A percentile compares a stretch with the other conserved stretches of the same genome.
Evolutionary conservation across 2,329 filamentous ascomycete genomes (phyloP).

Genomic region (Alternaria consortialis): DNA sequence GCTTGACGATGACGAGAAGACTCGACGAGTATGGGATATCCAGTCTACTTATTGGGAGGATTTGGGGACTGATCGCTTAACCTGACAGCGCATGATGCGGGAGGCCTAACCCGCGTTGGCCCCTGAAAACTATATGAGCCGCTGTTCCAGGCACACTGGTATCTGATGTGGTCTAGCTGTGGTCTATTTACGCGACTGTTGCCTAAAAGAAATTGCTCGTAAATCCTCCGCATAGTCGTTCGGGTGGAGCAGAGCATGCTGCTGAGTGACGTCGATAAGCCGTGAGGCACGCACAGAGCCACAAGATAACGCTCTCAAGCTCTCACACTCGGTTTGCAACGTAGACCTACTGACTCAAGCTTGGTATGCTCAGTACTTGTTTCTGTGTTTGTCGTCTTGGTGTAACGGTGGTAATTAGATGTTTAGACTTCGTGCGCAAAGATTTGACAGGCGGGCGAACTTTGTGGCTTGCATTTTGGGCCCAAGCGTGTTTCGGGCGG

Average conservation of each 20-base stretch:
- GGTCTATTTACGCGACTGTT: not conserved
- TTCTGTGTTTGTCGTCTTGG: not conserved
- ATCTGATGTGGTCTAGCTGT: slow-evolving; percentile 5
- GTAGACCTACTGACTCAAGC: too few relatives aligned
- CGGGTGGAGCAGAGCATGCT: not conserved
- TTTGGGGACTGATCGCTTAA: slow-evolving; percentile 3
- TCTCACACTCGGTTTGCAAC: not conserved
- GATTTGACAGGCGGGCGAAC: not conserved
- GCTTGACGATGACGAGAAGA: not conserved
- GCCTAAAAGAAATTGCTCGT: slow-evolving; percentile 8
- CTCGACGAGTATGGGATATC: not conserved
- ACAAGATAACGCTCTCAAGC: not conserved
- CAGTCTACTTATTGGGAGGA: slow-evolving; percentile 14
- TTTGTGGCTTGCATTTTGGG: not conserved
- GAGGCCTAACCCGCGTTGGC: slow-evolving; percentile 12
- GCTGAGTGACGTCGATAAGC: not conserved
- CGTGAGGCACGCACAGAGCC: not conserved
- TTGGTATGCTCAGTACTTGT: not conserved
- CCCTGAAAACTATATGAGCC: not conserved
- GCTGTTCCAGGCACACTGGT: slow-evolving; percentile 6
- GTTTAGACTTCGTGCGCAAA: not conserved
- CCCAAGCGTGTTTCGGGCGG: slow-evolving; percentile 10
- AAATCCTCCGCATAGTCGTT: slow-evolving; percentile 5
- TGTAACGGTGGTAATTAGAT: not conserved
- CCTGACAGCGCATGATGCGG: slow-evolving; percentile 15